Percentiles rank a stretch among this genome's conserved stretches.
Conservation (phyloP, 2,329 filamentous ascomycete species). For the Drechslera avenae region DNA sequence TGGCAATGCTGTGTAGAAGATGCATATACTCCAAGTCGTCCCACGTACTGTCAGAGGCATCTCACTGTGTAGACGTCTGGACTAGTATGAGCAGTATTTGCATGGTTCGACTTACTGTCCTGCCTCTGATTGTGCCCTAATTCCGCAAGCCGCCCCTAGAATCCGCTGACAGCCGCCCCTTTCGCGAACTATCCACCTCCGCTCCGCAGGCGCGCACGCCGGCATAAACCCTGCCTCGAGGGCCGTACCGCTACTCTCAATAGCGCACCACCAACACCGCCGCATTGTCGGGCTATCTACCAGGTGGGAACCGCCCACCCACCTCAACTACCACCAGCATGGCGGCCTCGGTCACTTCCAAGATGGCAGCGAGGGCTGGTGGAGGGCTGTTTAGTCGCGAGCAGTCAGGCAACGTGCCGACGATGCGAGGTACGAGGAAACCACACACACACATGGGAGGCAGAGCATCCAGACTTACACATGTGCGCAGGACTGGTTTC, state of each 20-base stretch:
- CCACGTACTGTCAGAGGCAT: constrained; percentile 27
- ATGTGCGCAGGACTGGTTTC: constrained; percentile 75
- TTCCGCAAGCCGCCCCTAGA: constrained; percentile 23
- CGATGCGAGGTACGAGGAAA: constrained; percentile 47
- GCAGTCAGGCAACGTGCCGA: constrained; percentile 48
- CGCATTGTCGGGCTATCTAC: constrained; percentile 36
- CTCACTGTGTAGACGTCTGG: constrained; percentile 29
- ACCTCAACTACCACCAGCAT: constrained; percentile 30
- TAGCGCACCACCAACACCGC: constrained; percentile 18
- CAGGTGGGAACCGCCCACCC: constrained; percentile 42
- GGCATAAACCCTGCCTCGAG: constrained; percentile 34
- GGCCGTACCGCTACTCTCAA: constrained; percentile 7
- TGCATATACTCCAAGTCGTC: constrained; percentile 29
- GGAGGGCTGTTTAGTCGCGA: constrained; percentile 51
- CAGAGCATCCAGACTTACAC: constrained; percentile 18
- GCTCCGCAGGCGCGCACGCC: constrained; percentile 25
- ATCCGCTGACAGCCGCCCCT: constrained; percentile 25
- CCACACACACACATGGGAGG: neutral
- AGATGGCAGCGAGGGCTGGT: constrained; percentile 47
- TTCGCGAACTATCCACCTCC: constrained; percentile 26
- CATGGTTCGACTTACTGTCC: constrained; percentile 9
- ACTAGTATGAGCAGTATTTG: constrained; percentile 22
- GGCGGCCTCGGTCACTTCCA: constrained; percentile 32
- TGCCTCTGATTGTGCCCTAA: constrained; percentile 13
- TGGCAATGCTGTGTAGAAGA: constrained; percentile 24